These are phyloP conservation scores for Taphrina communis DNA, from an alignment of 1,139 yeast genomes.

Conservation along the genomic window DNA sequence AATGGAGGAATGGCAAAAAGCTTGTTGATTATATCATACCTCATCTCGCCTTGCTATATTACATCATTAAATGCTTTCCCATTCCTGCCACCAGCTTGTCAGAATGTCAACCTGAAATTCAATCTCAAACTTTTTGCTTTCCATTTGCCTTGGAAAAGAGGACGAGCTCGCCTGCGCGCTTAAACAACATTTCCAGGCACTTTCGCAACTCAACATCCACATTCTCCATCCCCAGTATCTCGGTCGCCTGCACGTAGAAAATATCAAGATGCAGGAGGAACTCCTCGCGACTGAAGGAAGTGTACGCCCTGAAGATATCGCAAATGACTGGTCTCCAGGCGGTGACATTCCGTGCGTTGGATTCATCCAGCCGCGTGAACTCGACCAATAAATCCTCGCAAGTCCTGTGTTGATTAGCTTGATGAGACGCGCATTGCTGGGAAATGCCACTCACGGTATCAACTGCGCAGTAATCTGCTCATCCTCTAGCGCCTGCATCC, in stretches of 20 bases:
- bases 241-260: constrained; percentile 71
- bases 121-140: constrained; percentile 18
- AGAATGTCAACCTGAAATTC: neutral
- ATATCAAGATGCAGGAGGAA: constrained; percentile 67
- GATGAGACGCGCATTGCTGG: too few species aligned
- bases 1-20: neutral
- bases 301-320: constrained; percentile 81
- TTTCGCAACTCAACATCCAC: constrained; percentile 71
- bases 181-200: constrained; percentile 56
- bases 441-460: constrained; percentile 56
- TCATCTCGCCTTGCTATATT: neutral
- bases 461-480: constrained; percentile 60
- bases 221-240: constrained; percentile 66
- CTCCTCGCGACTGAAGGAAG: constrained; percentile 75
- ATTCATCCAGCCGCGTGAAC: constrained; percentile 70
- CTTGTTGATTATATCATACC: too few species aligned
- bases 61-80: constrained; percentile 2
- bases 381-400: constrained; percentile 73
- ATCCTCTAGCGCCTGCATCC: constrained; percentile 54
- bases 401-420: constrained; percentile 49
- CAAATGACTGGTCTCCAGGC: constrained; percentile 94
- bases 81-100: constrained; percentile 5
- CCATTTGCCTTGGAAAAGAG: constrained; percentile 44
- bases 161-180: constrained; percentile 46
- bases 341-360: constrained; percentile 74